Evolutionary conservation across 352 stramenopile genomes (phyloP).

Genomic region (Plasmopara viticola): DNA sequence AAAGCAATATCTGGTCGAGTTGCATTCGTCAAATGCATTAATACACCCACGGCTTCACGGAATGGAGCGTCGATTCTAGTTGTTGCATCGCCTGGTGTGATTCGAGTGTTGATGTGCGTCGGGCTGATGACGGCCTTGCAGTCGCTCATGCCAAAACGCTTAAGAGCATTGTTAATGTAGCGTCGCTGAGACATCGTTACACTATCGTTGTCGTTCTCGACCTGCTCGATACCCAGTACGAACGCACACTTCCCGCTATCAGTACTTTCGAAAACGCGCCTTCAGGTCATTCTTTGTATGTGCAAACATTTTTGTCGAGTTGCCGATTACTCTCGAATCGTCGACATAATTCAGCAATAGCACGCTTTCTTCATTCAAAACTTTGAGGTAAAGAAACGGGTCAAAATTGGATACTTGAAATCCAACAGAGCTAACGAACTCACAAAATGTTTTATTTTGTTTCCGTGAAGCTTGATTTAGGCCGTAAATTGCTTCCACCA

Average conservation of each 20-base stretch:
- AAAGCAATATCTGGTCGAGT: background rate
- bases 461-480: conserved; percentile 1
- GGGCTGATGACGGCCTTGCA: background rate
- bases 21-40: background rate
- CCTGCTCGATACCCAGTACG: background rate
- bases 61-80: background rate
- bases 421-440: conserved; percentile 1
- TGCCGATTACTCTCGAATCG: background rate
- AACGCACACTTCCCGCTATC: background rate
- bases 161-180: too few species aligned
- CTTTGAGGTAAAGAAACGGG: background rate
- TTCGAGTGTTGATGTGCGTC: background rate
- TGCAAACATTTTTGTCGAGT: background rate
- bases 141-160: too few species aligned
- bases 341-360: background rate
- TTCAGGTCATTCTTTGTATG: background rate
- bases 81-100: background rate
- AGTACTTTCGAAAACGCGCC: background rate
- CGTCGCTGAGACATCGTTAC: background rate
- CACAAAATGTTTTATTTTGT: background rate
- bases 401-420: background rate
- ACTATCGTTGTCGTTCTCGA: background rate
- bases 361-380: background rate
- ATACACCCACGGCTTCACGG: background rate
- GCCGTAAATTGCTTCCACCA: background rate